phyloP scores from a whole-genome alignment of 73 alveolate genomes.

The Effrenium voratum region DNA sequence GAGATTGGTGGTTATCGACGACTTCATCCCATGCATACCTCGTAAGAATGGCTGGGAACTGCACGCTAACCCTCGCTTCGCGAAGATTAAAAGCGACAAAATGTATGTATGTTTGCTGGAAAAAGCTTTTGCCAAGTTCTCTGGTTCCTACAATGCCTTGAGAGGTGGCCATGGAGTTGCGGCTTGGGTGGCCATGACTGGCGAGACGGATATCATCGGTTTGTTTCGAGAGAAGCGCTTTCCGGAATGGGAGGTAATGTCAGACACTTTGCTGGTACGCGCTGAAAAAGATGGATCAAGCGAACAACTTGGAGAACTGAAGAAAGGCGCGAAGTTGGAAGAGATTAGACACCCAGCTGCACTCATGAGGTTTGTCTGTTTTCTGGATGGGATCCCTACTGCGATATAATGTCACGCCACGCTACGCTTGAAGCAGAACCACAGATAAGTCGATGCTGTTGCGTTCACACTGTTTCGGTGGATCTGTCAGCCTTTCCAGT shows the following conservation, averaged over 20 bases:
- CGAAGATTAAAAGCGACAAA: no score
- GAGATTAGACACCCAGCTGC: neutral
- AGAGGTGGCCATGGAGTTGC: neutral
- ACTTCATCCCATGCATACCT: no score
- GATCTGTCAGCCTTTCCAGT: no score
- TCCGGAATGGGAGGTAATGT: constrained; percentile 13
- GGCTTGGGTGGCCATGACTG: constrained; percentile 37
- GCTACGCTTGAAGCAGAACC: no score
- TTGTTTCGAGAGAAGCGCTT: neutral
- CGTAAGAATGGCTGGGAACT: no score
- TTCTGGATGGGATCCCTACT: no score
- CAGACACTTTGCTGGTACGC: neutral
- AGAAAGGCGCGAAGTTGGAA: constrained; percentile 1
- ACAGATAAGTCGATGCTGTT: no score
- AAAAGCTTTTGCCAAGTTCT: constrained; percentile 18
- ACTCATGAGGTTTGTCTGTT: no score
- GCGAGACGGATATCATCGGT: constrained; percentile 5
- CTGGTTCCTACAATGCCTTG: constrained; percentile 10
- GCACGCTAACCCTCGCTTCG: no score
- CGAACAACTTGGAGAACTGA: neutral
- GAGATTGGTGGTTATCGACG: neutral
- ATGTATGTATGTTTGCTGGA: neutral
- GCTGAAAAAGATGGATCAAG: neutral
- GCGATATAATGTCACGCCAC: no score
- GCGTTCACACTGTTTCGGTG: no score